Conservation (phyloP, 83 land plant genomes). For the Picea engelmannii region DNA sequence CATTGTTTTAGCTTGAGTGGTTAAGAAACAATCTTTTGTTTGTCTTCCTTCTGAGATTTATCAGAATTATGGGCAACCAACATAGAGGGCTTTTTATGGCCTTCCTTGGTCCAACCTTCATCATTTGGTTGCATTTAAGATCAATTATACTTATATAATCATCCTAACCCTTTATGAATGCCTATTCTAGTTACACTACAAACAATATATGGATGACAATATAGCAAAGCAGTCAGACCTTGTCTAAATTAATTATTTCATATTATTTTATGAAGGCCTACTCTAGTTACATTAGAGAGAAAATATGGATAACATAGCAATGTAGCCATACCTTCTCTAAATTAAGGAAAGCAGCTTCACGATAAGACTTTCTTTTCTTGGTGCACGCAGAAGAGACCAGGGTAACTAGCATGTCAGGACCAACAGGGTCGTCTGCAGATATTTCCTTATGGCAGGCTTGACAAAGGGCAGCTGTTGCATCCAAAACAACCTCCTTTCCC, state of each 20-base stretch:
- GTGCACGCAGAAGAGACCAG: conserved; percentile 69
- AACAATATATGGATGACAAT: background rate
- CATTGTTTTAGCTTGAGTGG: no score
- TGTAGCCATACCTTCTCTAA: conserved; percentile 53
- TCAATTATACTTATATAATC: no score
- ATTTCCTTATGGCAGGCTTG: conserved; percentile 65
- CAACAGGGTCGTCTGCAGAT: conserved; percentile 35
- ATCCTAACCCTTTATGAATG: background rate
- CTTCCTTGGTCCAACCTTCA: no score
- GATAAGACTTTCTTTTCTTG: conserved; percentile 64
- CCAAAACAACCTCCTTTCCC: conserved; percentile 83
- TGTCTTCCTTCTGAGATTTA: no score
- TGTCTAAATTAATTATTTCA: background rate
- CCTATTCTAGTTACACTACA: background rate
- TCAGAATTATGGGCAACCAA: no score
- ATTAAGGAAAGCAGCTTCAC: conserved; percentile 72
- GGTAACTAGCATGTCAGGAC: conserved; percentile 50
- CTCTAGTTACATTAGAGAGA: background rate
- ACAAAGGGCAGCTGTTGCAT: conserved; percentile 73
- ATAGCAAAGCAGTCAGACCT: background rate
- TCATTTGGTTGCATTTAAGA: no score
- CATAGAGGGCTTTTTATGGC: no score
- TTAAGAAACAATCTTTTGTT: no score
- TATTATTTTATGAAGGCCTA: background rate
- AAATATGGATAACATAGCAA: background rate